Conservation (phyloP, 345 rosid species). For the Turnera subulata region DNA sequence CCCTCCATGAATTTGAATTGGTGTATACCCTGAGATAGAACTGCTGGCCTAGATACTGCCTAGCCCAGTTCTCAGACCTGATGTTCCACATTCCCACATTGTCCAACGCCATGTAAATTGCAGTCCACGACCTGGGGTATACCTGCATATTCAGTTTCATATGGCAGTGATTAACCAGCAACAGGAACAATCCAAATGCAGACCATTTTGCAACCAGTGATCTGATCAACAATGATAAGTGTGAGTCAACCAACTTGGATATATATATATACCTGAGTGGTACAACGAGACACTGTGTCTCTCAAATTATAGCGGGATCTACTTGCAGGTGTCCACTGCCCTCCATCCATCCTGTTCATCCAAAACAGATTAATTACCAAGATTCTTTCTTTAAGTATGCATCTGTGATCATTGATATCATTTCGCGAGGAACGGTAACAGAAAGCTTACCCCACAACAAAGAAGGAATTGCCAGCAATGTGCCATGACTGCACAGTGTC, state of each 20-base stretch:
- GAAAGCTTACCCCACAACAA: constrained; percentile 74
- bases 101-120: constrained; percentile 62
- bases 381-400: no score
- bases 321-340: constrained; percentile 64
- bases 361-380: no score
- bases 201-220: background rate
- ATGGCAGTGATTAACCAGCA: no score
- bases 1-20: constrained; percentile 52
- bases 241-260: no score
- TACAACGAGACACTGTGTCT: constrained; percentile 61
- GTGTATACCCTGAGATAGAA: constrained; percentile 54
- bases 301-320: constrained; percentile 49
- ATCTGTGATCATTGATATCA: no score
- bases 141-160: constrained; percentile 35
- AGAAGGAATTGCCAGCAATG: constrained; percentile 79
- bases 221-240: background rate
- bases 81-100: constrained; percentile 78
- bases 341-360: constrained; percentile 61
- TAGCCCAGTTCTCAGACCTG: constrained; percentile 64
- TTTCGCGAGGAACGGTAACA: no score
- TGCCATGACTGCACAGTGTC: constrained; percentile 78
- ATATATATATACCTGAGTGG: constrained; percentile 72
- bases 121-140: constrained; percentile 67
- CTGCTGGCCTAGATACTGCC: constrained; percentile 62
- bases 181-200: background rate